Base-by-base conservation (phyloP, 139 green algal species). In the Ulvella scutata region DNA sequence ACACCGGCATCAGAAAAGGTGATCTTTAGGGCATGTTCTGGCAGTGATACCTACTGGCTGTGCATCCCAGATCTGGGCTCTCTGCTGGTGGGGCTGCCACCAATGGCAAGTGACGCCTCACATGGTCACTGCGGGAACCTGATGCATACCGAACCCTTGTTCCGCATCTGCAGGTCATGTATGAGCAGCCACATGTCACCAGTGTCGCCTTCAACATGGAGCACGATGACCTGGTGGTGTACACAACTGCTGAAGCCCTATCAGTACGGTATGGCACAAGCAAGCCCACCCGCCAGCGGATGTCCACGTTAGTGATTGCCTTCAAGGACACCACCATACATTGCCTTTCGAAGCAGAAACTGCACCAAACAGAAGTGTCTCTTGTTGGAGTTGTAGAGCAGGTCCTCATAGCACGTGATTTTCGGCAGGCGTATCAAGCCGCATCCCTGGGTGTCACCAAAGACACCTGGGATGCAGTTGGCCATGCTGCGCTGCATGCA, bases 161-260 rank as follows among this genome's bases (percentile, higher is more conserved):
- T n/a, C 17, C 9, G 31, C 4, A 6, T 23, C 67, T 82, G 77
- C 79, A 86, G 67, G 40, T 89, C 43, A 21, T 88, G 43, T 91
- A 87, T 51, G 79, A 90, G 78, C 83, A 88, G 37, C 81, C 79
- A 62, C 85, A 85, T 37, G 88, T 83, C 43, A 94, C 89, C 83
- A 92, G 85, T 40, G 90, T 92, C 29, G 83, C 87, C 4, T 96
- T 87, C 87, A 96, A 96, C 83, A 78, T 74, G 10, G 84, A 92
- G 51, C 91, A 88, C 73, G 90, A 93, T 75, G 88, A 92, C 79
- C 94, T 94, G 89, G 84, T 96, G 28, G 92, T 86, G 81, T 96
- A 84, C 84, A 88, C 83, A 33, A 87, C 89, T 43, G 87, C 87
- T 51, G 86, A 85, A 34, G 81, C 84, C 81, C 84, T 96, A 43